Evolutionary conservation across 2,329 filamentous ascomycete genomes (phyloP).

Genomic region (Cordyceps javanica): DNA sequence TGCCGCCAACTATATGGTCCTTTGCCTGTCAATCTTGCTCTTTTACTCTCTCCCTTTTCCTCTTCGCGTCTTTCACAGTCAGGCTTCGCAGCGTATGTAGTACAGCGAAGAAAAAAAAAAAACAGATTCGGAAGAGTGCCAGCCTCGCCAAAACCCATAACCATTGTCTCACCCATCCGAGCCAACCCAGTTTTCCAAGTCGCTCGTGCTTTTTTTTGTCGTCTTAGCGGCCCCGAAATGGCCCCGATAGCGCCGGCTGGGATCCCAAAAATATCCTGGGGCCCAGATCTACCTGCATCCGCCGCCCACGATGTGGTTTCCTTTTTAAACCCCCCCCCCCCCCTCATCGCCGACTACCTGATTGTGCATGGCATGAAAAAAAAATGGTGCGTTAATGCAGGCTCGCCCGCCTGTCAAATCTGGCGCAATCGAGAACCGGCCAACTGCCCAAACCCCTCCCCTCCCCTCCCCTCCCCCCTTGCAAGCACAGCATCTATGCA

Average conservation of each 20-base stretch:
- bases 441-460: too few species aligned
- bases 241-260: conserved; percentile 4
- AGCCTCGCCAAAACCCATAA: too few species aligned
- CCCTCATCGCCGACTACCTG: neutral
- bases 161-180: too few species aligned
- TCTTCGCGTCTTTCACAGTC: too few species aligned
- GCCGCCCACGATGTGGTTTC: neutral
- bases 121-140: too few species aligned
- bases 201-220: neutral
- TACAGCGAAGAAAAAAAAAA: too few species aligned
- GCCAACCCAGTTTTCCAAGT: neutral
- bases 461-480: neutral
- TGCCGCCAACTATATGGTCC: too few species aligned
- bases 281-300: conserved; percentile 11
- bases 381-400: conserved; percentile 8
- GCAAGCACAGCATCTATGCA: conserved; percentile 2
- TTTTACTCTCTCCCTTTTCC: too few species aligned
- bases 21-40: too few species aligned
- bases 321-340: neutral
- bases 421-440: neutral
- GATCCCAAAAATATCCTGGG: conserved; percentile 1
- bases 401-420: conserved; percentile 7
- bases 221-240: neutral
- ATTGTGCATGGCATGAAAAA: conserved; percentile 9
- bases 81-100: too few species aligned